phyloP scores from a whole-genome alignment of 2,329 filamentous ascomycete genomes.

The Alternaria tenuissima region DNA sequence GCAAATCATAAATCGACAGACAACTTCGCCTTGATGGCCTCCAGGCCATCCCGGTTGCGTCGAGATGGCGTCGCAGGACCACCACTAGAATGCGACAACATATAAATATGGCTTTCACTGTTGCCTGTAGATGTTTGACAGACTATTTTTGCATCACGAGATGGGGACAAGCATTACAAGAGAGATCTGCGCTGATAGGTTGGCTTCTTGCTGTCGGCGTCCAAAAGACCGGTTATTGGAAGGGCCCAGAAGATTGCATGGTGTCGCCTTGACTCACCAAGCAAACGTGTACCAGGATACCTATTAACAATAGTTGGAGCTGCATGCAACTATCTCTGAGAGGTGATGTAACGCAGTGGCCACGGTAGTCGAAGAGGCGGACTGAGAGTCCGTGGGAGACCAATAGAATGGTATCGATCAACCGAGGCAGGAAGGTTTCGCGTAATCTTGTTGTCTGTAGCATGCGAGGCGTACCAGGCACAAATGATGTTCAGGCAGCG shows the following conservation, averaged over 20 bases:
- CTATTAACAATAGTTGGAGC: slow-evolving; percentile 32
- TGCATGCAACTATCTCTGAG: slow-evolving; percentile 21
- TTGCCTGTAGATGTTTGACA: slow-evolving; percentile 26
- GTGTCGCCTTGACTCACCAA: slow-evolving; percentile 25
- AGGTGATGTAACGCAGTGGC: slow-evolving; percentile 21
- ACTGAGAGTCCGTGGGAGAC: slow-evolving; percentile 4
- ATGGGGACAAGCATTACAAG: slow-evolving; percentile 40
- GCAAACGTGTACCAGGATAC: neutral
- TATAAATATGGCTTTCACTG: slow-evolving; percentile 21
- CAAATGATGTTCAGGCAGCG: slow-evolving; percentile 6
- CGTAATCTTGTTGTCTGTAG: slow-evolving; percentile 13
- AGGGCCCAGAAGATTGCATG: slow-evolving; percentile 21
- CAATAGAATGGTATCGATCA: neutral
- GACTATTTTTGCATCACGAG: slow-evolving; percentile 40
- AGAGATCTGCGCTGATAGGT: slow-evolving; percentile 19
- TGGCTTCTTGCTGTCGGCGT: slow-evolving; percentile 23
- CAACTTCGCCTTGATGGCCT: neutral
- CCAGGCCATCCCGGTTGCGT: neutral
- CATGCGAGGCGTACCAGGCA: slow-evolving; percentile 9
- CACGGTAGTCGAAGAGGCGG: slow-evolving; percentile 13
- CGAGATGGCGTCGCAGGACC: slow-evolving; percentile 15
- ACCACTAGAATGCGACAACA: slow-evolving; percentile 29
- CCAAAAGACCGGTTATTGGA: slow-evolving; percentile 14
- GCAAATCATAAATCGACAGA: neutral
- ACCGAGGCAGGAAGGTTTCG: slow-evolving; percentile 1